Evolutionary conservation across 2,329 filamentous ascomycete species (phyloP), one percentile per base, ranked within the genome.

Genomic region (Cordyceps cicadae): DNA sequence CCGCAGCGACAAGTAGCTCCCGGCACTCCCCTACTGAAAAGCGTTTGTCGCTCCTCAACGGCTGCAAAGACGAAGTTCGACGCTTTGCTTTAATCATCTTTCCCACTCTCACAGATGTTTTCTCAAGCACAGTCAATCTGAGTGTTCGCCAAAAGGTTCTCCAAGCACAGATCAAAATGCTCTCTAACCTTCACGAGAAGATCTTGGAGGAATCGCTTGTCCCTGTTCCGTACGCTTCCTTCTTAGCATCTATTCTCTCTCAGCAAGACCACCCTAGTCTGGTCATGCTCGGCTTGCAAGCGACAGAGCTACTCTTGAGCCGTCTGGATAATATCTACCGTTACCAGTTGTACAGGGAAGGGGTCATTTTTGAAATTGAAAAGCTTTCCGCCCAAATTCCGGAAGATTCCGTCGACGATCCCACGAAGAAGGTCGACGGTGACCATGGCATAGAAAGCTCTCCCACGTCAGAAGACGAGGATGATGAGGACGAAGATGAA

Each of bases 331-430:
- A 87, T 24, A 89, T 97, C 34, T 99, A 99, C 70, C 87, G 90
- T 29, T 96, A 97, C 68, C 95, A 99, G 68, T 93, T 99, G 67
- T 96, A 99, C 70, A 89, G 94, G 0, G 95, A 99, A 75, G 94
- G 94, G 41, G 94, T 99, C 49, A 92, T 97, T 66, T 82, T 88
- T 1, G 93, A 99, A 71, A 95, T 99, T 56, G 82, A 86, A 34
- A 93, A 92, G 69, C 78, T 99, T 37, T 87, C 91, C 0, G 80
- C 75, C 56, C 73, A 78, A 55, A 41, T 19, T 14, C 43, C 37
- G 1, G 76, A 81, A 56, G 67, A 72, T 9, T 54, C 67, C 56
- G 60, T 54, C 5, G 66, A 69, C 17, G 46, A 62, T 8, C 63
- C 64, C 1, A 32, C 32, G 11, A 48, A 41, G 41, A 49, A 61